Evolutionary conservation across 441 rosid species (phyloP).

Genomic region (Erysimum cheiri): DNA sequence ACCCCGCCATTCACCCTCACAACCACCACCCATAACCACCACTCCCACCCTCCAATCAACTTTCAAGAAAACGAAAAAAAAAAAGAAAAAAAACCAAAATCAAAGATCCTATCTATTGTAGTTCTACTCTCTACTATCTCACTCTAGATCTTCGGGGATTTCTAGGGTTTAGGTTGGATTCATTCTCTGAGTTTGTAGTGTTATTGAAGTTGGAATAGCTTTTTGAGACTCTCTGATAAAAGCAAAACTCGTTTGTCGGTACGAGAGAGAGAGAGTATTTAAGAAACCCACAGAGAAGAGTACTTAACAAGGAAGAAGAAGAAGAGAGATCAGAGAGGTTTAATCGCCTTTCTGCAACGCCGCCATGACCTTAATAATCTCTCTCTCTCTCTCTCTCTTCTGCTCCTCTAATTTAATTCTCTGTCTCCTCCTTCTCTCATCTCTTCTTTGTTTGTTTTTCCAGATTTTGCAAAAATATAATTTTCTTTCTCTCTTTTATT

Average conservation of each 20-base stretch:
- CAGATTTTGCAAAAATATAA: slow-evolving; percentile 14
- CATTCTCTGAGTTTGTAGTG: slow-evolving; percentile 39
- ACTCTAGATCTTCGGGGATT: slow-evolving; percentile 27
- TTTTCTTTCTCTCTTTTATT: not conserved
- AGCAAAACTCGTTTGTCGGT: slow-evolving; percentile 44
- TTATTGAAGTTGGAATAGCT: slow-evolving; percentile 34
- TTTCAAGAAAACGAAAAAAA: slow-evolving; percentile 2
- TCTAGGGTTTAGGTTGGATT: slow-evolving; percentile 40
- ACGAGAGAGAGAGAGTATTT: slow-evolving; percentile 31
- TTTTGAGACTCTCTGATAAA: slow-evolving; percentile 26
- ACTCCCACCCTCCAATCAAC: slow-evolving; percentile 1
- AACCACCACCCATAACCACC: slow-evolving; percentile 30
- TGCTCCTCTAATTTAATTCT: slow-evolving; percentile 44
- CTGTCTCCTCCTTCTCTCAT: slow-evolving; percentile 43
- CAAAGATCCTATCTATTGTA: slow-evolving; percentile 2
- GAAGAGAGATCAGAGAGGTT: slow-evolving; percentile 41
- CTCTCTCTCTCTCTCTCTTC: slow-evolving; percentile 34
- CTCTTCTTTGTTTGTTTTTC: slow-evolving; percentile 26
- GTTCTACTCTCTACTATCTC: not conserved
- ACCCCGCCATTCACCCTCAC: slow-evolving; percentile 60
- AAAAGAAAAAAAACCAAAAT: not conserved
- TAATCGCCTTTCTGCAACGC: slow-evolving; percentile 48
- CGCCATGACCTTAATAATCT: slow-evolving; percentile 47
- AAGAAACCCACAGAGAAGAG: slow-evolving; percentile 26
- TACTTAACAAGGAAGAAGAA: slow-evolving; percentile 4